These are phyloP conservation scores for Fusarium haematococcum DNA, from an alignment of 2,329 filamentous ascomycete species.

Conservation along the genomic window DNA sequence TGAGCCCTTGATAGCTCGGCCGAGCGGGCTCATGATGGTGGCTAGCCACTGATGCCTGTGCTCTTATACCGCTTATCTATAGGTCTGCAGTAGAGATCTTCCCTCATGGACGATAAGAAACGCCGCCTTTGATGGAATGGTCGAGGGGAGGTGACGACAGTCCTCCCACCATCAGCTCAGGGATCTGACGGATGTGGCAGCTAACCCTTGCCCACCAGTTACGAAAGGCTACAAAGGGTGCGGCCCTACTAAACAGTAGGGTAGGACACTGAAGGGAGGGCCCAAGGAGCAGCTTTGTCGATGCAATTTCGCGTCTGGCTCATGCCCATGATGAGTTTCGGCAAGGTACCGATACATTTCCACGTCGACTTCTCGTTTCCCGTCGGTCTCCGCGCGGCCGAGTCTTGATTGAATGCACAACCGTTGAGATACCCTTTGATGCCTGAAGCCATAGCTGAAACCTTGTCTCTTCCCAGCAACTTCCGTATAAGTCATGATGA, in stretches of 20 bases:
- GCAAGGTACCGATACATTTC: conserved; percentile 42
- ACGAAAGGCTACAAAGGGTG: conserved; percentile 23
- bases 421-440: conserved; percentile 28
- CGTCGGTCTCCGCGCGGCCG: conserved; percentile 40
- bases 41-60: neutral
- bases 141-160: conserved; percentile 39
- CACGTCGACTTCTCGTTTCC: conserved; percentile 30
- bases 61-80: conserved; percentile 33
- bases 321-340: conserved; percentile 28
- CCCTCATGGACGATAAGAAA: conserved; percentile 31
- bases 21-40: conserved; percentile 36
- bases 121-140: conserved; percentile 10
- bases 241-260: conserved; percentile 9
- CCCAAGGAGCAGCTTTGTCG: conserved; percentile 17
- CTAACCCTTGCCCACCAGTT: conserved; percentile 24
- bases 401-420: conserved; percentile 15
- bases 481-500: conserved; percentile 16
- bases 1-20: conserved; percentile 42
- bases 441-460: conserved; percentile 23
- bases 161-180: conserved; percentile 22
- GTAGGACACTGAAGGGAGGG: conserved; percentile 8
- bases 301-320: conserved; percentile 42
- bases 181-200: conserved; percentile 22
- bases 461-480: conserved; percentile 8
- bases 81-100: conserved; percentile 25